Evolutionary conservation across 371 early-diverging fungal species (phyloP).

Genomic region (Lichtheimia corymbifera): DNA sequence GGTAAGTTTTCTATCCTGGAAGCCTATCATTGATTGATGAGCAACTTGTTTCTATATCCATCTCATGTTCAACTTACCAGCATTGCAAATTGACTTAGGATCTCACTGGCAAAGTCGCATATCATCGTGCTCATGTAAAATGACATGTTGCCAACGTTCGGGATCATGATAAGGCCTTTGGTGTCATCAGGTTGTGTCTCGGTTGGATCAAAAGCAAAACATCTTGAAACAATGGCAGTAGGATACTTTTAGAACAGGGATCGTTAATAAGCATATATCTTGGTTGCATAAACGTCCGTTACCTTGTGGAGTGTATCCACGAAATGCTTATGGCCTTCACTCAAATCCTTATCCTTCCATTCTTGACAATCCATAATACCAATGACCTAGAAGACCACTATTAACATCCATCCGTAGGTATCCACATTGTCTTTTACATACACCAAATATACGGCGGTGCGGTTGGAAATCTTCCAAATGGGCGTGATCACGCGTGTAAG

Average conservation of each 20-base stretch:
- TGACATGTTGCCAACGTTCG: constrained; percentile 77
- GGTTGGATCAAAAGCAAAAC: constrained; percentile 83
- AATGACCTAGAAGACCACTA: constrained; percentile 67
- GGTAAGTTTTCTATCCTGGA: constrained; percentile 32
- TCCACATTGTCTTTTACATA: constrained; percentile 22
- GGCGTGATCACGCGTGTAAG: constrained; percentile 56
- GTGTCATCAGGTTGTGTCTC: constrained; percentile 75
- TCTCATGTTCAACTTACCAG: constrained; percentile 22
- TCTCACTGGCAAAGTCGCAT: constrained; percentile 70
- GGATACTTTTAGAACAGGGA: constrained; percentile 57
- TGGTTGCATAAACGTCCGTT: not conserved
- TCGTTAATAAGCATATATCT: not conserved
- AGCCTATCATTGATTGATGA: constrained; percentile 19
- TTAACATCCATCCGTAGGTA: not conserved
- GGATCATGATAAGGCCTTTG: constrained; percentile 78
- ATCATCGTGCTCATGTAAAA: constrained; percentile 82
- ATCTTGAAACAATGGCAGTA: constrained; percentile 69
- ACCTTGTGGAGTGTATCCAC: constrained; percentile 66
- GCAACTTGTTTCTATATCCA: not conserved
- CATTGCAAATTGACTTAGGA: constrained; percentile 52
- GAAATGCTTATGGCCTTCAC: constrained; percentile 66
- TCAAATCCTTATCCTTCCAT: constrained; percentile 62
- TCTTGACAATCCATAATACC: constrained; percentile 85
- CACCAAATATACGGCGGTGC: constrained; percentile 76
- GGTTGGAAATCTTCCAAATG: constrained; percentile 82